These are phyloP conservation scores for Lactarius sp. DNA, from an alignment of 768 basidiomycete species.

Conservation along the genomic window DNA sequence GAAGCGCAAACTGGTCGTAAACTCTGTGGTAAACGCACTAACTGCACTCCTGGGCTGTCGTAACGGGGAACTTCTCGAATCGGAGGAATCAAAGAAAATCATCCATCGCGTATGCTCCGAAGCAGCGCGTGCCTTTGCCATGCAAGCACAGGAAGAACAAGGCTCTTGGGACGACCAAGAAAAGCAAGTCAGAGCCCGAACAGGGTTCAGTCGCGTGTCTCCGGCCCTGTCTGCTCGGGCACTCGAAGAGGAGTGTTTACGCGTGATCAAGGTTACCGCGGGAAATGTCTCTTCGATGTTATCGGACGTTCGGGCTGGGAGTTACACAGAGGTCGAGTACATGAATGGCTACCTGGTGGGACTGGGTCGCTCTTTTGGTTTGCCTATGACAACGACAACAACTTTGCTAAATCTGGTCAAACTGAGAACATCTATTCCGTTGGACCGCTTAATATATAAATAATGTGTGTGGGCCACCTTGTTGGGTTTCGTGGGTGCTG, in stretches of 20 bases:
- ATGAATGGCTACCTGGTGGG: conserved; percentile 77
- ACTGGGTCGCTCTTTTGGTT: conserved; percentile 51
- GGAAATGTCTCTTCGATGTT: conserved; percentile 81
- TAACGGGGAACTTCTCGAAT: conserved; percentile 67
- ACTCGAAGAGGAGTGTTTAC: conserved; percentile 53
- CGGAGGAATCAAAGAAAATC: conserved; percentile 41
- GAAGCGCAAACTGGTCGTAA: conserved; percentile 77
- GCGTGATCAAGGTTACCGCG: conserved; percentile 53
- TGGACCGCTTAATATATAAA: conserved; percentile 40
- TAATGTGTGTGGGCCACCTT: neutral
- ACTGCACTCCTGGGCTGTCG: conserved; percentile 75
- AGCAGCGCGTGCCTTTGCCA: conserved; percentile 55
- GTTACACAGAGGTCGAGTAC: conserved; percentile 70
- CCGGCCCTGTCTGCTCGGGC: conserved; percentile 39
- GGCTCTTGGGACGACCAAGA: conserved; percentile 27
- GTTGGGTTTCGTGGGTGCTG: neutral
- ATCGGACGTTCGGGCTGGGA: conserved; percentile 57
- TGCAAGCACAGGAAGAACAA: conserved; percentile 42
- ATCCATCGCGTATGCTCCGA: conserved; percentile 61
- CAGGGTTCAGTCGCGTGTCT: conserved; percentile 40
- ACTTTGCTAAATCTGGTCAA: conserved; percentile 55
- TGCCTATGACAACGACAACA: conserved; percentile 54
- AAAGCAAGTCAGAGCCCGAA: conserved; percentile 27
- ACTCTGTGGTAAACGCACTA: conserved; percentile 79
- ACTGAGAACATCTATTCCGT: conserved; percentile 51